Evolutionary conservation across 441 rosid genomes (phyloP).

Genomic region (Melastoma candidum): DNA sequence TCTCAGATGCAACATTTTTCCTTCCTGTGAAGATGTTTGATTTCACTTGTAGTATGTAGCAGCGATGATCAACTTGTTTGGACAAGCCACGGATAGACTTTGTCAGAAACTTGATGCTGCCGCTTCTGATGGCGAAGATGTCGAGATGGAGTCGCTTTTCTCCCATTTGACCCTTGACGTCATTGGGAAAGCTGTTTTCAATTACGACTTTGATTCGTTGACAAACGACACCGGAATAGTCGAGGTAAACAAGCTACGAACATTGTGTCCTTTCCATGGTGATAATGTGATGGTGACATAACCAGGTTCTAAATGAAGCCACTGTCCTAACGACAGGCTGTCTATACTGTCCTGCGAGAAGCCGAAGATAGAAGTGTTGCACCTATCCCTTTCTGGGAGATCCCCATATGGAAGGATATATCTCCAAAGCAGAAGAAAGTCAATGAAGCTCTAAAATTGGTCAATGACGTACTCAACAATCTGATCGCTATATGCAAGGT

Average conservation of each 20-base stretch:
- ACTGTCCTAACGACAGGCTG: conserved; percentile 40
- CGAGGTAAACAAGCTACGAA: conserved; percentile 37
- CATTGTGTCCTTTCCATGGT: no score
- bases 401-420: conserved; percentile 92
- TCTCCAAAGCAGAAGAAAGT: conserved; percentile 87
- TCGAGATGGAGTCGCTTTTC: conserved; percentile 96
- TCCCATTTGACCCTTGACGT: conserved; percentile 89
- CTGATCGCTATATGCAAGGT: conserved; percentile 93
- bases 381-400: conserved; percentile 89
- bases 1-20: no score
- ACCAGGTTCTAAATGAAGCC: no score
- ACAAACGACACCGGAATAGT: conserved; percentile 91
- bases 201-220: conserved; percentile 89
- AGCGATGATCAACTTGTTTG: conserved; percentile 85
- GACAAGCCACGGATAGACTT: conserved; percentile 87
- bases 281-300: no score
- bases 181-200: conserved; percentile 95
- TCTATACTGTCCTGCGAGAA: conserved; percentile 83
- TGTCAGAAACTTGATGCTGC: conserved; percentile 75
- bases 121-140: conserved; percentile 72
- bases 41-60: conserved; percentile 62
- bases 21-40: no score
- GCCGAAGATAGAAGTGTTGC: conserved; percentile 96
- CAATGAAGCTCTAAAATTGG: conserved; percentile 60
- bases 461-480: conserved; percentile 66